These are phyloP conservation scores for Naganishia vaughanmartiniae DNA, from an alignment of 768 basidiomycete genomes.

Conservation along the genomic window DNA sequence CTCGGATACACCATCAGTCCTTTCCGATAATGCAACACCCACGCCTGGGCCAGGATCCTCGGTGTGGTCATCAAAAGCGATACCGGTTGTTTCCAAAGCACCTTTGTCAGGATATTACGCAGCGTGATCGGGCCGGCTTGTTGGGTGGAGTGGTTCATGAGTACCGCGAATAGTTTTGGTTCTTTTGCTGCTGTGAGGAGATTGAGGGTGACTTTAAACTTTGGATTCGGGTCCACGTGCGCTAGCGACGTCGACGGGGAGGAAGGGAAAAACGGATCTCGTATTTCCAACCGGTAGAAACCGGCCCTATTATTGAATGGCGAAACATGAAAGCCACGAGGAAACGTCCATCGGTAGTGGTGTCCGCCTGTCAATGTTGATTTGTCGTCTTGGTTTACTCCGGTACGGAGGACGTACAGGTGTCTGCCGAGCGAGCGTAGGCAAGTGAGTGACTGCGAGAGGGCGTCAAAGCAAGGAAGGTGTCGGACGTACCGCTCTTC, in stretches of 20 bases:
- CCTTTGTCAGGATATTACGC: constrained; percentile 52
- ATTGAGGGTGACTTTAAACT: constrained; percentile 37
- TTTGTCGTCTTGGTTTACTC: constrained; percentile 55
- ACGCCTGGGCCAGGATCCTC: constrained; percentile 65
- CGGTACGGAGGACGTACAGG: constrained; percentile 60
- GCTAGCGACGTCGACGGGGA: not conserved
- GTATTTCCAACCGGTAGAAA: constrained; percentile 63
- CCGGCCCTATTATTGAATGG: constrained; percentile 72
- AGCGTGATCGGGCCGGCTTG: constrained; percentile 38
- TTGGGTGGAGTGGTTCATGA: constrained; percentile 56
- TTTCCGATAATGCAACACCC: constrained; percentile 63
- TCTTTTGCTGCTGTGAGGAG: constrained; percentile 48
- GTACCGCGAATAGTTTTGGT: constrained; percentile 61
- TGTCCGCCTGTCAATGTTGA: constrained; percentile 53
- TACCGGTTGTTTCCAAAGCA: constrained; percentile 55
- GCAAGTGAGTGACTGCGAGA: not conserved
- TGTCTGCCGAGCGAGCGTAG: constrained; percentile 50
- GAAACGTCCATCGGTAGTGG: constrained; percentile 66
- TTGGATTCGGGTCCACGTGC: not conserved
- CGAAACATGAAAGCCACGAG: constrained; percentile 70
- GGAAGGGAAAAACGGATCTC: constrained; percentile 55
- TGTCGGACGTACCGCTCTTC: constrained; percentile 57
- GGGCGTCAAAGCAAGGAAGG: not conserved
- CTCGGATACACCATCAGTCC: constrained; percentile 60
- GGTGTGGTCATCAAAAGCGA: constrained; percentile 60